Evolutionary conservation across 352 stramenopile genomes (phyloP).

Genomic region (Phytophthora rubi): DNA sequence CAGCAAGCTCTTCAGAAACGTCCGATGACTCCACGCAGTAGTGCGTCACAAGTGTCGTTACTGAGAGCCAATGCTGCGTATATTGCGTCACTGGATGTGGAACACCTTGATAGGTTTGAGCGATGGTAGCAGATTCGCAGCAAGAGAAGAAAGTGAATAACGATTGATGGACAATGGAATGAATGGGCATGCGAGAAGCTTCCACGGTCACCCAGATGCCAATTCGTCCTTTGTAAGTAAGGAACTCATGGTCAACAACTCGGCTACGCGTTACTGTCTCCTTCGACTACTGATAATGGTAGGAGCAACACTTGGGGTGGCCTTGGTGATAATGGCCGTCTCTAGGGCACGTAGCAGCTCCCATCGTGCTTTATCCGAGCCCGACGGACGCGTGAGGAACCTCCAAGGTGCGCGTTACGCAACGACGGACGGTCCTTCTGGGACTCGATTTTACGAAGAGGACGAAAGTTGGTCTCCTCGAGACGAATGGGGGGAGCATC

Average conservation of each 20-base stretch:
- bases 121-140: constrained; percentile 19
- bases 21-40: constrained; percentile 39
- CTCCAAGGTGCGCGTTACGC: constrained; percentile 2
- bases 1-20: constrained; percentile 38
- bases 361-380: neutral
- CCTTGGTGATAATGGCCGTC: constrained; percentile 9
- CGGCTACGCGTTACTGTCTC: neutral
- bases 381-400: neutral
- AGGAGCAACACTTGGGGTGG: constrained; percentile 6
- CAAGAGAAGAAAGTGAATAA: constrained; percentile 5
- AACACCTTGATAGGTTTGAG: constrained; percentile 16
- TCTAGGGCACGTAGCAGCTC: neutral
- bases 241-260: constrained; percentile 4
- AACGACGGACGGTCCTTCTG: neutral
- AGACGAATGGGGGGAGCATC: neutral
- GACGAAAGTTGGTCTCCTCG: neutral
- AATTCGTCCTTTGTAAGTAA: neutral
- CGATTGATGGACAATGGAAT: constrained; percentile 25
- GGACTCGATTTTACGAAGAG: neutral
- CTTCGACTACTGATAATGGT: constrained; percentile 21
- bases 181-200: constrained; percentile 4
- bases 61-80: constrained; percentile 1
- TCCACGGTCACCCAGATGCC: neutral
- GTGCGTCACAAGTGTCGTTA: constrained; percentile 8
- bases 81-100: constrained; percentile 1